phyloP scores from a whole-genome alignment of 2,329 filamentous ascomycete genomes.

The Ramichloridium luteum region DNA sequence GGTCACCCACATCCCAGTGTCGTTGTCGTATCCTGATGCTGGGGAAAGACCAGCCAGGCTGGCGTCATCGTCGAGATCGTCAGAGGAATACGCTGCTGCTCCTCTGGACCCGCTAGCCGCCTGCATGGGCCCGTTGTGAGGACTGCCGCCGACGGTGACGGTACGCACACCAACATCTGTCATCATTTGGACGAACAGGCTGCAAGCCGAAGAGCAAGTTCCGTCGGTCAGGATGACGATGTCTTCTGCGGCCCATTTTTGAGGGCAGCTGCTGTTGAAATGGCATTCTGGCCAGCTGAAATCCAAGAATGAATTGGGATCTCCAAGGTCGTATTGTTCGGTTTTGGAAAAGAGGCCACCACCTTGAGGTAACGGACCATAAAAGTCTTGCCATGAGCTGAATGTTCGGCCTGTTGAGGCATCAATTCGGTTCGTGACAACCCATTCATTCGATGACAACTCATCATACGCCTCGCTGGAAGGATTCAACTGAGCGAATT shows the following conservation, averaged over 20 bases:
- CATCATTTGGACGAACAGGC: conserved; percentile 22
- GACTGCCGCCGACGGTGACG: conserved; percentile 19
- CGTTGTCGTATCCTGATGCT: background rate
- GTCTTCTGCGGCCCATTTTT: conserved; percentile 5
- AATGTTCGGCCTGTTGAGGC: conserved; percentile 18
- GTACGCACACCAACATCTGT: conserved; percentile 18
- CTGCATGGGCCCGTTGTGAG: conserved; percentile 21
- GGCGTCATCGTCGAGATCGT: conserved; percentile 17
- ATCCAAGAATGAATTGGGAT: conserved; percentile 8
- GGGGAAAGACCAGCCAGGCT: conserved; percentile 7
- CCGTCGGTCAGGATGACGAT: conserved; percentile 16
- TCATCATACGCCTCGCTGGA: conserved; percentile 11
- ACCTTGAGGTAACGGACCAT: conserved; percentile 18
- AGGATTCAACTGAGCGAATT: background rate
- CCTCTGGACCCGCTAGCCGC: conserved; percentile 15
- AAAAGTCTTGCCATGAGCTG: conserved; percentile 21
- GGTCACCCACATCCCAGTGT: conserved; percentile 18
- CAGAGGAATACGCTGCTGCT: conserved; percentile 9
- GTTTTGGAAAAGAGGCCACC: conserved; percentile 13
- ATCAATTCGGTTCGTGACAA: conserved; percentile 16
- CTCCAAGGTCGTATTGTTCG: conserved; percentile 16
- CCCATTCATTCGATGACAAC: conserved; percentile 16
- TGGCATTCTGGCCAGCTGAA: conserved; percentile 7
- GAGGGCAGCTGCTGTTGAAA: conserved; percentile 2
- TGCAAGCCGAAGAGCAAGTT: conserved; percentile 18